Evolutionary conservation across 345 rosid species (phyloP).

Genomic region (Populus deltoides): DNA sequence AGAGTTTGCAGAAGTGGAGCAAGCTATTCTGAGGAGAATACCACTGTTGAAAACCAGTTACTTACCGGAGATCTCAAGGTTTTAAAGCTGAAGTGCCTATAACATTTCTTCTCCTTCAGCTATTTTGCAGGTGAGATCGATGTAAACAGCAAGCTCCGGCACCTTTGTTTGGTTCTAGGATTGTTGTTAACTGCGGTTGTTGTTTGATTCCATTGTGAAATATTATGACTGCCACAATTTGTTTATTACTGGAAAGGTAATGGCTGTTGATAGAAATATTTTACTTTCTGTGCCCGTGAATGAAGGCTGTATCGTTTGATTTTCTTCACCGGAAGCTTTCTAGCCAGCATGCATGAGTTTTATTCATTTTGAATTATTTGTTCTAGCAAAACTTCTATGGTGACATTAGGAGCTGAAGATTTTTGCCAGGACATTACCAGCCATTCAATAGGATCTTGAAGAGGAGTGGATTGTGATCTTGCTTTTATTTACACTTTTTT

Average conservation of each 20-base stretch:
- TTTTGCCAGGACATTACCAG: not conserved
- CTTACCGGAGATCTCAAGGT: not conserved
- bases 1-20: not conserved
- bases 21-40: not conserved
- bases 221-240: not conserved
- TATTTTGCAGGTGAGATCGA: constrained; percentile 1
- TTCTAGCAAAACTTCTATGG: not conserved
- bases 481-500: not conserved
- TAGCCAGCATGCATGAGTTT: not conserved
- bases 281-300: not conserved
- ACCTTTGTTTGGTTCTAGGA: not conserved
- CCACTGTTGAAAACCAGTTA: not conserved
- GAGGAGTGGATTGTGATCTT: not conserved
- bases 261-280: not conserved
- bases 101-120: not conserved
- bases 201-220: not conserved
- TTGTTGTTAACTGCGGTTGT: not conserved
- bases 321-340: not conserved
- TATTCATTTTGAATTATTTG: not conserved
- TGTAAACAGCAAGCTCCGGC: not conserved
- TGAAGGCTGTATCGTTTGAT: not conserved
- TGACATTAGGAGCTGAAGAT: not conserved
- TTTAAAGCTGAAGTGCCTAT: not conserved
- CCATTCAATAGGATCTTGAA: not conserved
- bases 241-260: not conserved